A percentile compares a stretch with the other conserved stretches of the same genome.
Conservation (phyloP, 2,329 filamentous ascomycete genomes). For the Dactylella cylindrospora region DNA sequence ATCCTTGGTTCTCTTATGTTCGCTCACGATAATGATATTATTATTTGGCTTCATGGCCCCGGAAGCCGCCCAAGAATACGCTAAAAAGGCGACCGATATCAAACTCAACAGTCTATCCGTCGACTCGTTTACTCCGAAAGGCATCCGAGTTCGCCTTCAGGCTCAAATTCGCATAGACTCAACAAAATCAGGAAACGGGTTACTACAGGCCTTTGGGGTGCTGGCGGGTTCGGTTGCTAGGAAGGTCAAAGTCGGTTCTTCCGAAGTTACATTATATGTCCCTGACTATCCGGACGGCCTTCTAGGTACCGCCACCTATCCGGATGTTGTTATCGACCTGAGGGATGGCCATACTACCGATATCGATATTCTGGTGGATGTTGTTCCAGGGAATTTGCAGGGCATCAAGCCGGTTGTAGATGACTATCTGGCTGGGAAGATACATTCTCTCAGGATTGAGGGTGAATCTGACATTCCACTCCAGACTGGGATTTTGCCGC, state of each 20-base stretch:
- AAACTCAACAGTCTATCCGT: slow-evolving; percentile 82
- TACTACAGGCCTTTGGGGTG: slow-evolving; percentile 73
- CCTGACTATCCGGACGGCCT: slow-evolving; percentile 78
- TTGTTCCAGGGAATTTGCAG: slow-evolving; percentile 74
- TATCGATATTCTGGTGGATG: slow-evolving; percentile 75
- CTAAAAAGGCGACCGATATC: slow-evolving; percentile 76
- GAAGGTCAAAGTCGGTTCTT: slow-evolving; percentile 69
- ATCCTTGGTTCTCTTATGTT: slow-evolving; percentile 67
- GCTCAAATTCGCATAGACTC: slow-evolving; percentile 81
- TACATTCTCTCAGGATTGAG: slow-evolving; percentile 69
- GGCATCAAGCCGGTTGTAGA: slow-evolving; percentile 78
- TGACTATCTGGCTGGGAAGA: slow-evolving; percentile 79
- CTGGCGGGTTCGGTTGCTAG: slow-evolving; percentile 77
- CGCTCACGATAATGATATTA: slow-evolving; percentile 68
- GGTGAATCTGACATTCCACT: slow-evolving; percentile 73
- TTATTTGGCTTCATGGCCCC: slow-evolving; percentile 78
- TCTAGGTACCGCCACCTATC: slow-evolving; percentile 74
- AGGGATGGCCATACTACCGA: slow-evolving; percentile 74
- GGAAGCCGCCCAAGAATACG: slow-evolving; percentile 79
- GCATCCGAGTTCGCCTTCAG: slow-evolving; percentile 76
- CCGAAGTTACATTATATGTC: slow-evolving; percentile 73
- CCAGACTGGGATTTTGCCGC: slow-evolving; percentile 74
- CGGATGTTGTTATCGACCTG: slow-evolving; percentile 73
- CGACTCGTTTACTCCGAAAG: slow-evolving; percentile 76
- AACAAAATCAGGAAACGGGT: slow-evolving; percentile 68